Conservation (phyloP, 2,329 filamentous ascomycete species). For the Sphaerostilbella broomeana region DNA sequence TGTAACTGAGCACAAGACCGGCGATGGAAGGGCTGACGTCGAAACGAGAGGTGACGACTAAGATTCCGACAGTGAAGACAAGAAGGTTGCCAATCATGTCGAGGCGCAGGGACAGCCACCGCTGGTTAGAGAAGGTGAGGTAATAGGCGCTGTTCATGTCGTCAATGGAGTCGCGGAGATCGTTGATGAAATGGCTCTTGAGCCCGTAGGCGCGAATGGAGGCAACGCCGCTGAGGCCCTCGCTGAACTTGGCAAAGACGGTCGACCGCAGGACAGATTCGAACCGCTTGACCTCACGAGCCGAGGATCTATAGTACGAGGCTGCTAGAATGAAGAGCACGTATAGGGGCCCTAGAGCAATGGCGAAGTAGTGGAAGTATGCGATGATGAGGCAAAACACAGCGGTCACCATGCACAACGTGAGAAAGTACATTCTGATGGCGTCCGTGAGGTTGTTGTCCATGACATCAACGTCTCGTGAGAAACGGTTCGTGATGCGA, state of each 20-base stretch:
- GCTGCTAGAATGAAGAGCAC: conserved; percentile 75
- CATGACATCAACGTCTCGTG: conserved; percentile 92
- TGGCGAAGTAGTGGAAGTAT: conserved; percentile 85
- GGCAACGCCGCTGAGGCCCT: conserved; percentile 76
- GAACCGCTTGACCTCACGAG: conserved; percentile 89
- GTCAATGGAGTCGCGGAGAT: conserved; percentile 69
- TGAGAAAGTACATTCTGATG: conserved; percentile 88
- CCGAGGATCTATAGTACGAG: conserved; percentile 83
- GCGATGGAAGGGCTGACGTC: conserved; percentile 75
- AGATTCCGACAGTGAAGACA: conserved; percentile 80
- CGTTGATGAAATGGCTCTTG: conserved; percentile 63
- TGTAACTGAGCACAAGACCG: conserved; percentile 87
- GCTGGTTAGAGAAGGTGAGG: conserved; percentile 89
- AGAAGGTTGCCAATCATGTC: conserved; percentile 78
- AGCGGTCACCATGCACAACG: conserved; percentile 70
- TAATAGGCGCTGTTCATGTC: conserved; percentile 94
- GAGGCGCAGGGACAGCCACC: conserved; percentile 82
- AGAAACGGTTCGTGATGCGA: conserved; percentile 93
- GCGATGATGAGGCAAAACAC: conserved; percentile 88
- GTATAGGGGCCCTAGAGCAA: conserved; percentile 58
- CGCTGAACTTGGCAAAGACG: conserved; percentile 86
- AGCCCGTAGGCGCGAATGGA: conserved; percentile 88
- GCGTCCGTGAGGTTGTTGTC: conserved; percentile 86
- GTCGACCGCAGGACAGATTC: conserved; percentile 81
- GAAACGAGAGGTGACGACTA: conserved; percentile 89